Percentiles rank a stretch among this genome's conserved stretches.
Conservation (phyloP, 495 filamentous ascomycete genomes). For the Pyrenula aspistea region DNA sequence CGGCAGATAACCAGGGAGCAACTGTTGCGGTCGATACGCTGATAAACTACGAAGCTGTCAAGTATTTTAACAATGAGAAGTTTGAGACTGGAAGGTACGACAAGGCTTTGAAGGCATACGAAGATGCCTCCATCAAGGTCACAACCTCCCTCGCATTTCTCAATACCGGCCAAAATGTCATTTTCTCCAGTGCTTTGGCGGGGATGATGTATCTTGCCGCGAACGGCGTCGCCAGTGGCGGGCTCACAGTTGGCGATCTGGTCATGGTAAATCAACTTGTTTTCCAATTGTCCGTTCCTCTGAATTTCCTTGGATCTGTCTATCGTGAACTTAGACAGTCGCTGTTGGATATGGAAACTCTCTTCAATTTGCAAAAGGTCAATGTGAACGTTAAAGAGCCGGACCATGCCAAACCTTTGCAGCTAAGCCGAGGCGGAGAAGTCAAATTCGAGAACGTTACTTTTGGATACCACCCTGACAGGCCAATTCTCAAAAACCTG, state of each 20-base stretch:
- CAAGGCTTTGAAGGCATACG: constrained; percentile 71
- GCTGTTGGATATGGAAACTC: constrained; percentile 92
- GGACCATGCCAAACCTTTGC: constrained; percentile 57
- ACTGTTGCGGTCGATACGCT: constrained; percentile 93
- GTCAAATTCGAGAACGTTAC: constrained; percentile 91
- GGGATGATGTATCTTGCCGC: constrained; percentile 98
- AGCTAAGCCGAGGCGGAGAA: constrained; percentile 66
- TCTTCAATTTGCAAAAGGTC: constrained; percentile 98
- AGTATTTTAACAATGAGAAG: constrained; percentile 98
- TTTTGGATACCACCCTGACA: constrained; percentile 81
- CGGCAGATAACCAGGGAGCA: constrained; percentile 87
- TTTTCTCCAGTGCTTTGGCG: constrained; percentile 88
- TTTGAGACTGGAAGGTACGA: constrained; percentile 90
- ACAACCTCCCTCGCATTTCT: constrained; percentile 85
- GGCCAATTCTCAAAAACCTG: constrained; percentile 77
- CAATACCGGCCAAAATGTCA: constrained; percentile 96
- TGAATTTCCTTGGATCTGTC: constrained; percentile 93
- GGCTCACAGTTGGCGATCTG: constrained; percentile 84
- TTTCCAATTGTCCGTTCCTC: constrained; percentile 89
- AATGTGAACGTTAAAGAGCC: constrained; percentile 76
- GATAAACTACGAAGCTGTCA: constrained; percentile 98
- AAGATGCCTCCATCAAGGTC: constrained; percentile 91
- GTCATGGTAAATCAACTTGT: constrained; percentile 99
- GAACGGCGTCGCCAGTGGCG: constrained; percentile 70
- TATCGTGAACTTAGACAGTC: constrained; percentile 94